phyloP scores from a whole-genome alignment of 306 rosid species.

The Dryas alaskensis region DNA sequence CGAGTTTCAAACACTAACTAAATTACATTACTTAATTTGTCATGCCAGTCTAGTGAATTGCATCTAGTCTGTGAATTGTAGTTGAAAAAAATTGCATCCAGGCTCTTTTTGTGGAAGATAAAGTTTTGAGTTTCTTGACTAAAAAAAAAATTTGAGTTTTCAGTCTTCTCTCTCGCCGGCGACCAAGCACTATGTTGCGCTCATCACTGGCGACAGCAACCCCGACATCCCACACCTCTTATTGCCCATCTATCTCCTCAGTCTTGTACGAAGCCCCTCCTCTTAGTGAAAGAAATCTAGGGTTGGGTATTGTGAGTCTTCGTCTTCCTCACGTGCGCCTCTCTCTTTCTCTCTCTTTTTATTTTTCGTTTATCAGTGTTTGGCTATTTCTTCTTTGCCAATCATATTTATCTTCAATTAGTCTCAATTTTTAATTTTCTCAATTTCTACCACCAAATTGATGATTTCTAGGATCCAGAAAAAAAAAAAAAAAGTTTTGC shows the following conservation, averaged over 20 bases:
- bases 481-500: neutral
- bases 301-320: conserved; percentile 27
- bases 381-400: neutral
- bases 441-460: neutral
- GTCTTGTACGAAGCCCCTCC: neutral
- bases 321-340: conserved; percentile 30
- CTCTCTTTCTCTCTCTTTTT: conserved; percentile 6
- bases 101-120: too few species aligned
- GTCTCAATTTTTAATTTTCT: neutral
- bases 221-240: too few species aligned
- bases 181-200: too few species aligned
- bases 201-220: too few species aligned
- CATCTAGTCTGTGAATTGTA: too few species aligned
- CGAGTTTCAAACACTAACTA: neutral
- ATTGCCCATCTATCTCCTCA: too few species aligned
- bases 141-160: too few species aligned
- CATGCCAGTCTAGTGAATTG: too few species aligned
- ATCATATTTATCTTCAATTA: neutral
- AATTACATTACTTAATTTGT: too few species aligned
- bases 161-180: too few species aligned
- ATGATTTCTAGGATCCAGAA: neutral
- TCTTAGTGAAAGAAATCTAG: conserved; percentile 26
- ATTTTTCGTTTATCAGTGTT: neutral
- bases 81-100: too few species aligned
- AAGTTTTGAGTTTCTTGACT: too few species aligned